Evolutionary conservation across 257 asterid genomes (phyloP).

Genomic region (Primulina huaijiensis): DNA sequence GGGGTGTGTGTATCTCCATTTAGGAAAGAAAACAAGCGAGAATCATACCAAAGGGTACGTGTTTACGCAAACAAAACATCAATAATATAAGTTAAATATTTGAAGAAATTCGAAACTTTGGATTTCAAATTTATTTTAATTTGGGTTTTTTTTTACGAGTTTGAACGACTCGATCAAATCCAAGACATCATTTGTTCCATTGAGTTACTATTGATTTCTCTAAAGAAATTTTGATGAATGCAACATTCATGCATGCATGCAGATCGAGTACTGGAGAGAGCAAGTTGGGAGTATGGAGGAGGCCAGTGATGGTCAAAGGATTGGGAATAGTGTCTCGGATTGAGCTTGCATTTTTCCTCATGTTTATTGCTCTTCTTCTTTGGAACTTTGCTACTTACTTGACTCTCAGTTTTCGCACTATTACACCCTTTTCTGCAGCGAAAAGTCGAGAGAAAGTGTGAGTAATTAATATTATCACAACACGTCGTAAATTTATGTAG

Average conservation of each 20-base stretch:
- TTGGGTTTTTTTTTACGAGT: not conserved
- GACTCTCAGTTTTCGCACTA: conserved; percentile 30
- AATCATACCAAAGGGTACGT: conserved; percentile 35
- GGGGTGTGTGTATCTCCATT: conserved; percentile 77
- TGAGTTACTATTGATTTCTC: not conserved
- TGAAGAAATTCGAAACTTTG: no score
- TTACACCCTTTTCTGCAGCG: conserved; percentile 58
- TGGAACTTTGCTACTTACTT: conserved; percentile 59
- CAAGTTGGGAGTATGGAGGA: conserved; percentile 47
- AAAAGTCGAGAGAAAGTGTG: conserved; percentile 50
- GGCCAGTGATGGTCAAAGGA: conserved; percentile 69
- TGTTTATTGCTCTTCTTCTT: conserved; percentile 72
- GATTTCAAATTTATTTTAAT: no score
- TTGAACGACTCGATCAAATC: not conserved
- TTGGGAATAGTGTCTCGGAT: conserved; percentile 73
- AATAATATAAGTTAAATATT: no score
- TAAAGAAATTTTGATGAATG: not conserved
- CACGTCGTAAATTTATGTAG: no score
- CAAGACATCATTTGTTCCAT: not conserved
- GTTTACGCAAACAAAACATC: no score
- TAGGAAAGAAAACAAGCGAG: conserved; percentile 35
- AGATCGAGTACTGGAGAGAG: conserved; percentile 30
- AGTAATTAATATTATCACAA: conserved; percentile 10
- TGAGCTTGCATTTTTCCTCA: conserved; percentile 57
- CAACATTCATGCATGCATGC: conserved; percentile 7